phyloP scores from a whole-genome alignment of 768 basidiomycete species.

The Naganishia vishniacii region DNA sequence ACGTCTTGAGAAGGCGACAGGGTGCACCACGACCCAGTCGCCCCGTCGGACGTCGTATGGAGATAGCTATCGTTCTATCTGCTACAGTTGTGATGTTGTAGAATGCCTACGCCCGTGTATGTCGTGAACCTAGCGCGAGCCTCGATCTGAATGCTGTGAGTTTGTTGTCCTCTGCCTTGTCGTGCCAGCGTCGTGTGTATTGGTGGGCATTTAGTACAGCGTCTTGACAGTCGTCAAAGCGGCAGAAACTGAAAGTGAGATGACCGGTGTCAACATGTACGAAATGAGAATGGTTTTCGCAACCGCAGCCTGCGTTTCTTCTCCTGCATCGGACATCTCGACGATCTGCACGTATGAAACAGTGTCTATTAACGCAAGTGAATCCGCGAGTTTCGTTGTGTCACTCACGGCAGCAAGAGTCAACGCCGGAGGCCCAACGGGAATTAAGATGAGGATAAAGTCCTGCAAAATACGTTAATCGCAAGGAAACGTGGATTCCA shows the following conservation, averaged over 20 bases:
- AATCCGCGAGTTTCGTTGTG: no score
- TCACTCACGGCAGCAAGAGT: slow-evolving; percentile 42
- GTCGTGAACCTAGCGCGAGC: no score
- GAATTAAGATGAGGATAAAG: slow-evolving; percentile 40
- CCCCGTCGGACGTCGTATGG: no score
- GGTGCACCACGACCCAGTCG: no score
- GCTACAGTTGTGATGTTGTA: background rate
- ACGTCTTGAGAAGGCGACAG: slow-evolving; percentile 20
- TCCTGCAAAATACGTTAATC: slow-evolving; percentile 30
- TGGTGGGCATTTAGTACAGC: slow-evolving; percentile 31
- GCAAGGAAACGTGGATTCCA: background rate
- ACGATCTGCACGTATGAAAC: slow-evolving; percentile 28
- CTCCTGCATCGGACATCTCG: slow-evolving; percentile 38
- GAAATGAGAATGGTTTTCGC: slow-evolving; percentile 42
- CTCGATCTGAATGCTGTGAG: no score
- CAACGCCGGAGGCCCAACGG: slow-evolving; percentile 47
- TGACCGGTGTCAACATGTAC: slow-evolving; percentile 41
- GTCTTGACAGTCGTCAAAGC: slow-evolving; percentile 34
- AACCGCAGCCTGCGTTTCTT: slow-evolving; percentile 38
- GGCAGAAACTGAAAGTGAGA: slow-evolving; percentile 39
- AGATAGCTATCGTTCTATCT: no score
- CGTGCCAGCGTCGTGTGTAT: no score
- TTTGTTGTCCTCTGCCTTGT: no score
- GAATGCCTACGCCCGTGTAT: no score
- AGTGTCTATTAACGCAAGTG: no score